These are phyloP conservation scores for Backusella mclennaniae DNA, from an alignment of 192 early-diverging fungal species.

Conservation along the genomic window DNA sequence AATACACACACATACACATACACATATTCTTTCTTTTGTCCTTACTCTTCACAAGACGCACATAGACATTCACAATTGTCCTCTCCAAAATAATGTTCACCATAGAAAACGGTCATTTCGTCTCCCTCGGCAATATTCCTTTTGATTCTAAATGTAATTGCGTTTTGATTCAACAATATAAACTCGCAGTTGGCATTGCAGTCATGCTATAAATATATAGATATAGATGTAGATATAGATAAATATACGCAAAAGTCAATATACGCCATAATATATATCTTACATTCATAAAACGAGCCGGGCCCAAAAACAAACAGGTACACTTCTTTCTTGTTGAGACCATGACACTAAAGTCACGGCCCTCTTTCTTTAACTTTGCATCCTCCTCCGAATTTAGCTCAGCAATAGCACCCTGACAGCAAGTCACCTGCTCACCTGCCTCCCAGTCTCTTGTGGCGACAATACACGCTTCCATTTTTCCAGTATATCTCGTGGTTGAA, in stretches of 20 bases:
- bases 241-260: background rate
- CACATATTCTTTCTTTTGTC: background rate
- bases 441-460: constrained; percentile 46
- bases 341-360: constrained; percentile 50
- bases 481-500: constrained; percentile 50
- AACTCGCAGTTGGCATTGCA: constrained; percentile 56
- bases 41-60: constrained; percentile 53
- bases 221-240: constrained; percentile 5
- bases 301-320: constrained; percentile 58
- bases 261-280: background rate
- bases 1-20: background rate
- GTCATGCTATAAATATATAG: constrained; percentile 48
- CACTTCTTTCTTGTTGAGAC: constrained; percentile 44
- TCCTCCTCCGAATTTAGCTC: constrained; percentile 49
- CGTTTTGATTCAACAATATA: constrained; percentile 45
- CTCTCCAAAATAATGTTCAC: constrained; percentile 59
- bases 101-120: constrained; percentile 61
- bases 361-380: constrained; percentile 42
- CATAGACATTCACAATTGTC: constrained; percentile 62
- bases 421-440: constrained; percentile 46
- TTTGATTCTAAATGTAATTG: constrained; percentile 54
- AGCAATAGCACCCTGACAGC: constrained; percentile 54
- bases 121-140: constrained; percentile 50
- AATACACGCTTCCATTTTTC: constrained; percentile 54
- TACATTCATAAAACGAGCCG: constrained; percentile 65